Conservation (phyloP, 768 basidiomycete species). For the Paxillus involutus region DNA sequence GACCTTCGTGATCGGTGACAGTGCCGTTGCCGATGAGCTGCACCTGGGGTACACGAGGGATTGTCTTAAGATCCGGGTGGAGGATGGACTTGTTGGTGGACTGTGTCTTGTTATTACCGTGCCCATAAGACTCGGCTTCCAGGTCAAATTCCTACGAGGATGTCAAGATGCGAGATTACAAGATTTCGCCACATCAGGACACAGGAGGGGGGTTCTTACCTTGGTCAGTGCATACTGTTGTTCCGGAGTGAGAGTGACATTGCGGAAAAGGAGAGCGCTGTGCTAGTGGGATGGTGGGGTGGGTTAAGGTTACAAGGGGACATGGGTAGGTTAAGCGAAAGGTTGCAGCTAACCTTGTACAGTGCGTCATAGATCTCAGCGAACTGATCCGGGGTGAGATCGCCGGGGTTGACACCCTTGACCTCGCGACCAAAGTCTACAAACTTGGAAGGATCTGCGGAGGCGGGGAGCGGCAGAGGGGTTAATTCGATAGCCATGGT, state of each 20-base stretch:
- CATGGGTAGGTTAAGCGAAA: background rate
- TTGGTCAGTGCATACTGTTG: conserved; percentile 86
- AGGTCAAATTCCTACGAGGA: conserved; percentile 74
- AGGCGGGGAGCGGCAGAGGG: conserved; percentile 70
- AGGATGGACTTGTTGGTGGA: conserved; percentile 75
- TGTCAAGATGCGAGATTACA: conserved; percentile 3
- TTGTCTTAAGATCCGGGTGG: conserved; percentile 88
- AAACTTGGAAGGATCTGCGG: conserved; percentile 68
- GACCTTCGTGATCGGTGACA: conserved; percentile 78
- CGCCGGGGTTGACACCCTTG: conserved; percentile 66
- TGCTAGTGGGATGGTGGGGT: conserved; percentile 43
- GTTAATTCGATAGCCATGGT: conserved; percentile 66
- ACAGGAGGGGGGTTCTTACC: conserved; percentile 40
- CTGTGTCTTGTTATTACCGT: conserved; percentile 86
- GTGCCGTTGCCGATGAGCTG: conserved; percentile 90
- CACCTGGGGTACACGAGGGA: conserved; percentile 85
- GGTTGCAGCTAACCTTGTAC: conserved; percentile 58
- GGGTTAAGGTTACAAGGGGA: background rate
- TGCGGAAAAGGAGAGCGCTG: conserved; percentile 71
- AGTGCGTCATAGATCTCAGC: conserved; percentile 67
- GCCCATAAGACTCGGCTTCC: conserved; percentile 63
- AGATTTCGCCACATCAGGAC: background rate
- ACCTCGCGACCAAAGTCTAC: conserved; percentile 76
- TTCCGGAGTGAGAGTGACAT: conserved; percentile 69
- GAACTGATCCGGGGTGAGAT: conserved; percentile 59